Percentiles rank a stretch among this genome's conserved stretches.
Evolutionary conservation across 2,329 filamentous ascomycete genomes (phyloP).

Genomic region (Epichloe festucae): DNA sequence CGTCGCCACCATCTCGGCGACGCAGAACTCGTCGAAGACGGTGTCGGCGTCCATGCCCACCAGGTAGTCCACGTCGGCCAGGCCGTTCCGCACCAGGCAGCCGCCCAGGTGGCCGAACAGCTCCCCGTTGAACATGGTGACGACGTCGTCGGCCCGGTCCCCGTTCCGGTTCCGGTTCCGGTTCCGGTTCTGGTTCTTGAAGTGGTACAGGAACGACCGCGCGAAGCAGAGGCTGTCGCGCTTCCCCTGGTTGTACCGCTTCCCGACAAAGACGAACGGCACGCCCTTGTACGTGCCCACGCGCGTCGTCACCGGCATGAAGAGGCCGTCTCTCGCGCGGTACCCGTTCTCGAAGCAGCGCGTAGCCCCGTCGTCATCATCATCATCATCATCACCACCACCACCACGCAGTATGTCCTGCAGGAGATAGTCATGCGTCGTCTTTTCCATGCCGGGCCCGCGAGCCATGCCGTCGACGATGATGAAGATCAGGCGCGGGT

Average conservation of each 20-base stretch:
- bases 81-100: constrained; percentile 23
- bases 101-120: constrained; percentile 28
- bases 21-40: constrained; percentile 30
- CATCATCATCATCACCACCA: constrained; percentile 13
- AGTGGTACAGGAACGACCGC: constrained; percentile 35
- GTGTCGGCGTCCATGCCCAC: constrained; percentile 37
- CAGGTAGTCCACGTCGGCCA: constrained; percentile 28
- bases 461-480: constrained; percentile 35
- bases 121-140: constrained; percentile 33
- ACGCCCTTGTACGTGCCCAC: constrained; percentile 31
- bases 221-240: constrained; percentile 36
- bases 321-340: constrained; percentile 30
- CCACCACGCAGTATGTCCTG: constrained; percentile 28
- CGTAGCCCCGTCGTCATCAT: constrained; percentile 18
- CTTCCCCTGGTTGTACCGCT: constrained; percentile 36
- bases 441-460: constrained; percentile 33
- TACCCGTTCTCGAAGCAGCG: constrained; percentile 29
- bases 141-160: constrained; percentile 24
- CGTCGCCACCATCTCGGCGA: constrained; percentile 30
- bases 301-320: constrained; percentile 32
- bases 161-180: no score
- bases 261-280: constrained; percentile 34
- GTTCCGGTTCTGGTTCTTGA: constrained; percentile 17
- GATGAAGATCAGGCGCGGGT: constrained; percentile 31
- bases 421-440: constrained; percentile 32